Percentiles rank a stretch among this genome's conserved stretches.
phyloP scores from a whole-genome alignment of 495 filamentous ascomycete genomes.

The Xylaria longipes region DNA sequence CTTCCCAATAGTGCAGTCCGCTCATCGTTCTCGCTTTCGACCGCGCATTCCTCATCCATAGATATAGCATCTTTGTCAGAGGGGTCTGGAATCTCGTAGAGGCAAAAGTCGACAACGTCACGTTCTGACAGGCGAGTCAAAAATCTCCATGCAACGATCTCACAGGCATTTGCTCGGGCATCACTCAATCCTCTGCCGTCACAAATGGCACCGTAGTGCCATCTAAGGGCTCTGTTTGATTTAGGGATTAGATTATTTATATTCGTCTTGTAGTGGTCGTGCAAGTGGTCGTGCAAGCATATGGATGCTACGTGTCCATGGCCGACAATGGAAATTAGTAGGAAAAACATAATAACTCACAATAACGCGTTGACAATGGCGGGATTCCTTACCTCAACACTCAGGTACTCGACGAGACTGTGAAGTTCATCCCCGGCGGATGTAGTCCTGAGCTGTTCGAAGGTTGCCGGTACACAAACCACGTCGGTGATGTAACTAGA shows the following conservation, averaged over 20 bases:
- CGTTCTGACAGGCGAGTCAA: constrained; percentile 77
- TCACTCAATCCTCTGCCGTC: constrained; percentile 77
- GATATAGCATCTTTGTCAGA: constrained; percentile 26
- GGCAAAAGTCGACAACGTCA: constrained; percentile 81
- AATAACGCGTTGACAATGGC: constrained; percentile 79
- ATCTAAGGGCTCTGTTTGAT: constrained; percentile 72
- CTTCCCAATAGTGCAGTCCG: constrained; percentile 43
- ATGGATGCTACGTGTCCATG: background rate
- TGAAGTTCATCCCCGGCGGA: constrained; percentile 68
- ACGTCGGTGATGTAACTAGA: constrained; percentile 67
- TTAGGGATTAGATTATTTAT: background rate
- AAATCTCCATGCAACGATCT: constrained; percentile 92
- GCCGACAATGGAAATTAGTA: background rate
- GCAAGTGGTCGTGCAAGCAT: background rate
- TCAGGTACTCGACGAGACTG: constrained; percentile 69
- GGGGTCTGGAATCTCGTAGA: constrained; percentile 73
- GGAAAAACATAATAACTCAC: constrained; percentile 53
- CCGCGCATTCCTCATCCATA: constrained; percentile 28
- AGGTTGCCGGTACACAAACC: constrained; percentile 71
- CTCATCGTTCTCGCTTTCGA: constrained; percentile 46
- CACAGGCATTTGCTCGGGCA: constrained; percentile 82
- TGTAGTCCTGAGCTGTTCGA: constrained; percentile 78
- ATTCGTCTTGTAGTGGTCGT: background rate
- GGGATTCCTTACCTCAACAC: constrained; percentile 69
- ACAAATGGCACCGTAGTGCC: constrained; percentile 67